Conservation (phyloP, 495 filamentous ascomycete genomes). For the Neurospora sublineolata region DNA sequence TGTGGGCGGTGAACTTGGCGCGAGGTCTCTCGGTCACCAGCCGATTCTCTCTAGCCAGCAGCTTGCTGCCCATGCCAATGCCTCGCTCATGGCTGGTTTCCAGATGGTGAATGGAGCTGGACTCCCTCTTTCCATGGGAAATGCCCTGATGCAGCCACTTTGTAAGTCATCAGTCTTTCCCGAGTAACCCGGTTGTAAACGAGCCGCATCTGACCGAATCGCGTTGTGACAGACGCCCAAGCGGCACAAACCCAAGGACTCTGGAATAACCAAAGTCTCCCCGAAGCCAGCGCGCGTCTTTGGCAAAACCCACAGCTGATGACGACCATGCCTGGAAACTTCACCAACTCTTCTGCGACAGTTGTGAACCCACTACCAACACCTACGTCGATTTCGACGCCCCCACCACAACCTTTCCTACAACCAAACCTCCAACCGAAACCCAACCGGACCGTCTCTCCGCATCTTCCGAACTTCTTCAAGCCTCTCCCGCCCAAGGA, state of each 20-base stretch:
- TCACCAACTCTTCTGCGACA: slow-evolving; percentile 17
- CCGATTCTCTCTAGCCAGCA: neutral
- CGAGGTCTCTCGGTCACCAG: neutral
- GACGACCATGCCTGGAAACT: neutral
- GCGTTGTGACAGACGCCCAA: neutral
- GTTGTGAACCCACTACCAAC: neutral
- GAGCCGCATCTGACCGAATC: neutral
- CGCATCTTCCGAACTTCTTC: slow-evolving; percentile 55
- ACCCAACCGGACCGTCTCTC: slow-evolving; percentile 13
- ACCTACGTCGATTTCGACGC: neutral
- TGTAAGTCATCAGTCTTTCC: neutral
- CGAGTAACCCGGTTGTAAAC: neutral
- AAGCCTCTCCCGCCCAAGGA: slow-evolving; percentile 58
- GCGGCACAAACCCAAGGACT: neutral
- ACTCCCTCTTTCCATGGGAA: neutral
- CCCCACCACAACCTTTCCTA: neutral
- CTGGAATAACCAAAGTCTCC: neutral
- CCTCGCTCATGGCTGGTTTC: neutral
- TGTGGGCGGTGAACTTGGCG: neutral
- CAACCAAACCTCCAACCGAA: neutral
- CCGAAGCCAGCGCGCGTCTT: neutral
- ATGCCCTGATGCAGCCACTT: neutral
- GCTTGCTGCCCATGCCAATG: neutral
- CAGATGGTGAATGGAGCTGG: neutral
- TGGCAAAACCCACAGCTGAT: neutral